Evolutionary conservation across 768 basidiomycete genomes (phyloP).

Genomic region (Austroboletus eburneus): DNA sequence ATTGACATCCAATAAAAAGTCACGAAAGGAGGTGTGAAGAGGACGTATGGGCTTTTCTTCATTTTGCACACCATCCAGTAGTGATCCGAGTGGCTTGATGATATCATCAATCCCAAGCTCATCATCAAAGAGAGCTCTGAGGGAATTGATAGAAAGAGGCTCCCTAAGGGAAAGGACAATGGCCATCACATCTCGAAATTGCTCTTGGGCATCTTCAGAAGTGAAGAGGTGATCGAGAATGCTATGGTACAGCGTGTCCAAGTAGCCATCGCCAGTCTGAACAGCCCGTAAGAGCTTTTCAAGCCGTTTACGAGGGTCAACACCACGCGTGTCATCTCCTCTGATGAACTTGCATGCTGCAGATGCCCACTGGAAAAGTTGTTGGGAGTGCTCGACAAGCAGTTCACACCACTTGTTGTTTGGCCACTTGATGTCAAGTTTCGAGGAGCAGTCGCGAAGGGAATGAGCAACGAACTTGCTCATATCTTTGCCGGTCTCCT

Average conservation of each 20-base stretch:
- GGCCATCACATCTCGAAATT: slow-evolving; percentile 21
- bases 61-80: slow-evolving; percentile 18
- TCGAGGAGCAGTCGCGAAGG: not conserved
- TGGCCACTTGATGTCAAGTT: slow-evolving; percentile 20
- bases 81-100: slow-evolving; percentile 18
- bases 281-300: slow-evolving; percentile 8
- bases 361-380: slow-evolving; percentile 33
- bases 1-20: slow-evolving; percentile 30
- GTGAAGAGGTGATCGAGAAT: slow-evolving; percentile 15
- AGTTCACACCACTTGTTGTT: slow-evolving; percentile 18
- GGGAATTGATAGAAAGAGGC: slow-evolving; percentile 14
- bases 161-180: slow-evolving; percentile 16
- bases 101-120: slow-evolving; percentile 10
- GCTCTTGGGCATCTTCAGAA: slow-evolving; percentile 1
- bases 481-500: slow-evolving; percentile 14
- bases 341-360: slow-evolving; percentile 28
- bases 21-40: slow-evolving; percentile 35
- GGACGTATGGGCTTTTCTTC: slow-evolving; percentile 22
- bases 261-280: slow-evolving; percentile 4
- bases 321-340: slow-evolving; percentile 7
- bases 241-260: slow-evolving; percentile 13
- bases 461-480: slow-evolving; percentile 17
- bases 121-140: slow-evolving; percentile 11
- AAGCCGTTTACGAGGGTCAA: slow-evolving; percentile 6
- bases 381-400: slow-evolving; percentile 24